Evolutionary conservation across 1,284 basidiomycete genomes (phyloP).

Genomic region (Spongiforma sp.): DNA sequence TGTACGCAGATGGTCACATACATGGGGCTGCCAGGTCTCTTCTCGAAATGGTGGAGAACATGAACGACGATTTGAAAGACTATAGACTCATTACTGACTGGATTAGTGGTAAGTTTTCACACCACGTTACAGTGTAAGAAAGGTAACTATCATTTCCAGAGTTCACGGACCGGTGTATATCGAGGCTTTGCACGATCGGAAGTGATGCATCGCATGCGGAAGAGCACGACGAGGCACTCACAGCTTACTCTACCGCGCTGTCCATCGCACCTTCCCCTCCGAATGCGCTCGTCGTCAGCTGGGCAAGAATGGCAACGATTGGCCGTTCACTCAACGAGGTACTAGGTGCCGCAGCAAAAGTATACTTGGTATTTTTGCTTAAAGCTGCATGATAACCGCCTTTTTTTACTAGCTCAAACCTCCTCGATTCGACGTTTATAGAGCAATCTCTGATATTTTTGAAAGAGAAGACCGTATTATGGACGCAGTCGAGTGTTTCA

Average conservation of each 20-base stretch:
- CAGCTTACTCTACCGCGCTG: not conserved
- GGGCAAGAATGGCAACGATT: not conserved
- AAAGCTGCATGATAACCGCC: not conserved
- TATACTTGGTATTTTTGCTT: not conserved
- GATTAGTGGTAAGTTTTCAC: constrained; percentile 1
- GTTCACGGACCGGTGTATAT: not conserved
- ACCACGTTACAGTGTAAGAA: not conserved
- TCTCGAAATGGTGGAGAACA: not conserved
- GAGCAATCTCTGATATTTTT: constrained; percentile 7
- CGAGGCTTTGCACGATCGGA: not conserved
- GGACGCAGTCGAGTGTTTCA: constrained; percentile 3
- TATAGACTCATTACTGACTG: not conserved
- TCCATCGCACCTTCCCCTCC: not conserved
- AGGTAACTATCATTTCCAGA: not conserved
- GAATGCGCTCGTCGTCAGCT: not conserved
- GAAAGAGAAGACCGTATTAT: not conserved
- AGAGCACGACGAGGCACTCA: not conserved
- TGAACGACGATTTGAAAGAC: not conserved
- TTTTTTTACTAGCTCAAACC: constrained; percentile 2
- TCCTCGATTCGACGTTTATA: not conserved
- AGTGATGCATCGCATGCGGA: not conserved
- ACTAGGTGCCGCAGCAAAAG: not conserved
- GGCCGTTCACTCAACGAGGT: not conserved
- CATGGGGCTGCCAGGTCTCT: not conserved
- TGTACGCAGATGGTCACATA: not conserved